A percentile compares a stretch with the other conserved stretches of the same genome.
Evolutionary conservation across 768 basidiomycete species (phyloP).

Genomic region (Russula lepida): DNA sequence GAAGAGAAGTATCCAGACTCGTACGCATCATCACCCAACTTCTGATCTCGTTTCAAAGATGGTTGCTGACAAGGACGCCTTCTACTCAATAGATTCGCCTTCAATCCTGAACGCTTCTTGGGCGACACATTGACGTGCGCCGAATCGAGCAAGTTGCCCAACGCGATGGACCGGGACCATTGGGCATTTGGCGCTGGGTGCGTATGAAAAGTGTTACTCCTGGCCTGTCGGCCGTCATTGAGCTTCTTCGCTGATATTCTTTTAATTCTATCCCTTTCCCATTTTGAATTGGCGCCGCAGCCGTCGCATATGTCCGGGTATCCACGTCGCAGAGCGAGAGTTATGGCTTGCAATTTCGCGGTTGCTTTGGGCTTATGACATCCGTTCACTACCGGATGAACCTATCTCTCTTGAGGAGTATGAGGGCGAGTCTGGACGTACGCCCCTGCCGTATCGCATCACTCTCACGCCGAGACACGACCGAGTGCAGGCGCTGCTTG

Average conservation of each 20-base stretch:
- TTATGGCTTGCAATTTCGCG: constrained; percentile 38
- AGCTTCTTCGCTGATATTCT: not conserved
- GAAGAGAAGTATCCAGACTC: constrained; percentile 35
- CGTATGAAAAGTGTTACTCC: constrained; percentile 5
- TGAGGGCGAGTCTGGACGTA: constrained; percentile 38
- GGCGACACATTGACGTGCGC: constrained; percentile 32
- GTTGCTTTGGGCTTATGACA: constrained; percentile 41
- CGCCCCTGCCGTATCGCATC: constrained; percentile 37
- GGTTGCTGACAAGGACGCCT: not conserved
- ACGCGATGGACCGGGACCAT: constrained; percentile 34
- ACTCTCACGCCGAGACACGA: constrained; percentile 24
- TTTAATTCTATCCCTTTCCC: not conserved
- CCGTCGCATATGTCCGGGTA: constrained; percentile 37
- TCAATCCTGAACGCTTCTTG: constrained; percentile 40
- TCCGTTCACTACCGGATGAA: constrained; percentile 35
- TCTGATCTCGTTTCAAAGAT: not conserved
- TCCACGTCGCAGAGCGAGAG: constrained; percentile 40
- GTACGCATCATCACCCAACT: constrained; percentile 22
- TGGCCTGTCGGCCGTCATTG: not conserved
- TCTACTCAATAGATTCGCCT: constrained; percentile 20
- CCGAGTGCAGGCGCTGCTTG: constrained; percentile 10
- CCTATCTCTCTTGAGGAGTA: constrained; percentile 40
- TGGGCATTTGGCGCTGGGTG: constrained; percentile 46
- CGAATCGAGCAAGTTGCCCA: constrained; percentile 33
- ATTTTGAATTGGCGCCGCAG: constrained; percentile 5